Percentiles rank a stretch among this genome's conserved stretches.
phyloP scores from a whole-genome alignment of 345 rosid genomes.

The Clausena lansium region DNA sequence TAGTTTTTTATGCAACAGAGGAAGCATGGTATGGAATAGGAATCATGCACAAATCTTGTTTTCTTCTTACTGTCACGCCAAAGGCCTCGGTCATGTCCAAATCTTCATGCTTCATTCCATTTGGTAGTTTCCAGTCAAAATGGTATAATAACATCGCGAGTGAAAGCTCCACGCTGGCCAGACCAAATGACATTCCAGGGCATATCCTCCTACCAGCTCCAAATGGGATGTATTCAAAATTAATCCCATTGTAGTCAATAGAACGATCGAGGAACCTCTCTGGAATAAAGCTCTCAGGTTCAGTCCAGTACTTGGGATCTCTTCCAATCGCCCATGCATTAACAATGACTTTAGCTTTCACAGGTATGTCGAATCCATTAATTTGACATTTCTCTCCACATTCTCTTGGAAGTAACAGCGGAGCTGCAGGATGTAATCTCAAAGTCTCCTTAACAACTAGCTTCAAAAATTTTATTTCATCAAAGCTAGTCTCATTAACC shows the following conservation, averaged over 20 bases:
- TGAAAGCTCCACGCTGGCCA: slow-evolving; percentile 11
- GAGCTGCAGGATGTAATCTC: slow-evolving; percentile 12
- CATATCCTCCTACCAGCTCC: slow-evolving; percentile 35
- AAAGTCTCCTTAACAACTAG: slow-evolving; percentile 9
- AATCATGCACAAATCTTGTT: slow-evolving; percentile 6
- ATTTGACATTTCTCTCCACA: neutral
- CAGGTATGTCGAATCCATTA: slow-evolving; percentile 5
- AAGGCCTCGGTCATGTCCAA: slow-evolving; percentile 22
- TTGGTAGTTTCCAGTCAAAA: slow-evolving; percentile 31
- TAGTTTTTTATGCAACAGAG: neutral
- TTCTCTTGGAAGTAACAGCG: slow-evolving; percentile 20
- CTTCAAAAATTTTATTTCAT: slow-evolving; percentile 7
- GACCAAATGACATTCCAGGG: slow-evolving; percentile 17
- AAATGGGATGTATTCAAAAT: slow-evolving; percentile 25
- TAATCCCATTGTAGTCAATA: slow-evolving; percentile 15
- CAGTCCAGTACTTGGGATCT: slow-evolving; percentile 11
- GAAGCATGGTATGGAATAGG: slow-evolving; percentile 6
- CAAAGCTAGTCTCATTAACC: slow-evolving; percentile 6
- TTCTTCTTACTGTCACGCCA: neutral
- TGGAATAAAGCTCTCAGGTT: slow-evolving; percentile 17
- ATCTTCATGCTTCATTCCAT: slow-evolving; percentile 3
- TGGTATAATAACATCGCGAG: slow-evolving; percentile 17
- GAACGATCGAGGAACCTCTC: slow-evolving; percentile 19
- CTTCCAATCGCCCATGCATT: slow-evolving; percentile 15
- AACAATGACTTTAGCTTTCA: slow-evolving; percentile 10